Evolutionary conservation across 257 asterid genomes (phyloP).

Genomic region (Sherardia arvensis): DNA sequence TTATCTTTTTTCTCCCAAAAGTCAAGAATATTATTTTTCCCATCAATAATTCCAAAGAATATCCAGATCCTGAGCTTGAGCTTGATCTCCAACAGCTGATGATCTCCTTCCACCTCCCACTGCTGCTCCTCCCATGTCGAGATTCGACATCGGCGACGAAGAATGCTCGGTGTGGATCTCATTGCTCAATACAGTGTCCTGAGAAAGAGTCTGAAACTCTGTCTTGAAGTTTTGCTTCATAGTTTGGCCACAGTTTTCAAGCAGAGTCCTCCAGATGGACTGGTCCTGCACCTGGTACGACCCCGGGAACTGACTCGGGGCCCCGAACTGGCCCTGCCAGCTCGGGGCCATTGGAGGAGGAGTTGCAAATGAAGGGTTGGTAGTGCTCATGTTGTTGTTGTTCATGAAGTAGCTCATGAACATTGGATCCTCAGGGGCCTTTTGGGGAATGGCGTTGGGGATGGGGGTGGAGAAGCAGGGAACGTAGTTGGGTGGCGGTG

Average conservation of each 20-base stretch:
- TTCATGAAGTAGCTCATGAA: constrained; percentile 17
- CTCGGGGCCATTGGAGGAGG: constrained; percentile 20
- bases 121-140: constrained; percentile 31
- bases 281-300: constrained; percentile 25
- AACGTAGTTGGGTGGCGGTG: constrained; percentile 37
- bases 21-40: not conserved
- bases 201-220: constrained; percentile 38
- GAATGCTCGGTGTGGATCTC: constrained; percentile 37
- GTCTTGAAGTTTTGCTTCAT: constrained; percentile 28
- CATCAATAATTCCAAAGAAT: constrained; percentile 52
- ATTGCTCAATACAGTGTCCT: constrained; percentile 40
- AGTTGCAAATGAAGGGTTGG: constrained; percentile 12
- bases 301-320: constrained; percentile 19
- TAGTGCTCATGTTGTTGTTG: not conserved
- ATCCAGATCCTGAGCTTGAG: constrained; percentile 44
- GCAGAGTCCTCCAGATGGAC: constrained; percentile 14
- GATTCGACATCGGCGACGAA: constrained; percentile 45
- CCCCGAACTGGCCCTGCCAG: constrained; percentile 22
- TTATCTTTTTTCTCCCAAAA: not conserved
- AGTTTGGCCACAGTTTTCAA: constrained; percentile 29
- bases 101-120: constrained; percentile 22
- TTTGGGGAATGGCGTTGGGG: constrained; percentile 17
- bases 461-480: constrained; percentile 81
- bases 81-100: constrained; percentile 34
- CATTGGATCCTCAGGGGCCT: constrained; percentile 26